Base-by-base conservation (phyloP, 352 stramenopile species). In the Stramenopiles sp. region DNA sequence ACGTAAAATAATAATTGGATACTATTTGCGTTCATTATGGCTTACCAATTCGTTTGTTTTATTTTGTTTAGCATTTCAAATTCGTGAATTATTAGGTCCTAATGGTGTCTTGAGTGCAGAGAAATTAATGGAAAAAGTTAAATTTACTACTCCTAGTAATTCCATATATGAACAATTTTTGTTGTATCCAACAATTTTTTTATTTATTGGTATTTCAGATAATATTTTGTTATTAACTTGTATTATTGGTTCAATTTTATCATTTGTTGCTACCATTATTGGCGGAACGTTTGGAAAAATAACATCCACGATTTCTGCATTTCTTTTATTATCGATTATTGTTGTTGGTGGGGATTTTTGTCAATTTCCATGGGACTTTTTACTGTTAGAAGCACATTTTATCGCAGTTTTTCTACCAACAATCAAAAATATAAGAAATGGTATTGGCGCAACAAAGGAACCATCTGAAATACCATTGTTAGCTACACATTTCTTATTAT, bases 11-110 rank as follows among this genome's bases (percentile, higher is more conserved):
- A 7, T 33, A 13, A 33, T 33, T 76, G 65, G 65, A 13, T 31
- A 33, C 30, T 76, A 33, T 76, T 76, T 76, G 65, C 65, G 65
- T 76, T 31, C 65, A 13, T 7, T 76, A 76, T 31, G 65, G 65
- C 30, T 33, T 1, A 31, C 31, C 4, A 33, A 76, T 76, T 13
- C 4, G 4, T 31, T 76, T 76, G 30, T 33, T 33, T 76, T 76
- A 7, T 76, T 76, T 13, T 33, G 31, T 20, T 13, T 76, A 20
- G 4, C 30, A 13, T 76, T 76, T 76, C 65, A 76, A 20, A 33
- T 76, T 13, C 7, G 30, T 13, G 65, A 20, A 13, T 13, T 76
- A 13, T 33, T 76, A 31, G 65, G 65, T 13, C 30, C 30, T 7
- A 13, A 76, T 13, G 65, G 65, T 4, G 31, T 76, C 4, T 20